Percentiles rank a stretch among this genome's conserved stretches.
These are phyloP conservation scores for Russula emetica DNA, from an alignment of 768 basidiomycete species.

Conservation along the genomic window DNA sequence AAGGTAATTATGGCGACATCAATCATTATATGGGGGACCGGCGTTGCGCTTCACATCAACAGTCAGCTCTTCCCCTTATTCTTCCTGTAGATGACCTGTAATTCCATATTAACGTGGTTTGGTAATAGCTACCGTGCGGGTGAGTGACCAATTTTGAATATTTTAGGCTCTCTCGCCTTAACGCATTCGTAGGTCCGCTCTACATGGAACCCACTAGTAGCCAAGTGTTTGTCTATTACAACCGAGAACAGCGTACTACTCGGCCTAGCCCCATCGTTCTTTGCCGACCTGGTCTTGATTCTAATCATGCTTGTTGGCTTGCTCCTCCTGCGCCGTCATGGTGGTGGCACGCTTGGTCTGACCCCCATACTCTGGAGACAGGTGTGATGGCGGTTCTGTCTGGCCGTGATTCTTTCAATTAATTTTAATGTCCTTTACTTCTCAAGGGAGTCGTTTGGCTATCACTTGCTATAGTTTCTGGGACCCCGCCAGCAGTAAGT, in stretches of 20 bases:
- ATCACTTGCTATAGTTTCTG: background rate
- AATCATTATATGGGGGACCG: background rate
- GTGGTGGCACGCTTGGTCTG: background rate
- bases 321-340: background rate
- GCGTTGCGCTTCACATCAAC: constrained; percentile 1
- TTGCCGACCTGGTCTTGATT: background rate
- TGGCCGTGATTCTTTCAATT: background rate
- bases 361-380: background rate
- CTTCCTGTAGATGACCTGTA: too few relatives aligned
- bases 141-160: background rate
- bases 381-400: background rate
- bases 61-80: background rate
- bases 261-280: background rate
- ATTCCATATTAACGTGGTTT: background rate
- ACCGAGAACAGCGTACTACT: too few relatives aligned
- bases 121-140: background rate
- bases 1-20: background rate
- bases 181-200: background rate
- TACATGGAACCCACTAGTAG: background rate
- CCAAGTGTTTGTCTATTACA: background rate
- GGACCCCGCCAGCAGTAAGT: background rate
- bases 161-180: background rate
- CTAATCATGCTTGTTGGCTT: constrained; percentile 8
- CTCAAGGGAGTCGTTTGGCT: background rate
- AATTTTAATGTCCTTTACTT: background rate